Evolutionary conservation across 176 grass and related monocot species (phyloP).

Genomic region (Eleusine indica): DNA sequence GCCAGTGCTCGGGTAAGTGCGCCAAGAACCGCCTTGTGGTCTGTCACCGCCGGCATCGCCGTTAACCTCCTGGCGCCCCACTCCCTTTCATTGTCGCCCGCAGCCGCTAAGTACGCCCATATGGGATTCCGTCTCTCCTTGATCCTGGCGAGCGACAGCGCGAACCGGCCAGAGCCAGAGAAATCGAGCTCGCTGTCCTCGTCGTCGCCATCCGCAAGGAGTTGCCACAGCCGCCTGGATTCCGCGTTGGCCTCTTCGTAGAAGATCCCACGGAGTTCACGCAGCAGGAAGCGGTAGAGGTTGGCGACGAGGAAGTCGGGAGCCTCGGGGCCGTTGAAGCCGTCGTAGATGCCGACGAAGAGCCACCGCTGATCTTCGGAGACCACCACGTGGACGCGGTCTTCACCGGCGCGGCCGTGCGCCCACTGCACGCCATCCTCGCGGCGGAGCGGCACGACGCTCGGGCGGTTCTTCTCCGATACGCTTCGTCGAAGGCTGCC

Average conservation of each 20-base stretch:
- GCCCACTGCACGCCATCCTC: slow-evolving; percentile 84
- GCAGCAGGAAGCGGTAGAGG: slow-evolving; percentile 71
- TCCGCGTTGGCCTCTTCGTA: slow-evolving; percentile 47
- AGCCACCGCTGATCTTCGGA: slow-evolving; percentile 94
- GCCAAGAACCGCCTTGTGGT: slow-evolving; percentile 66
- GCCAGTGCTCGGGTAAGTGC: slow-evolving; percentile 65
- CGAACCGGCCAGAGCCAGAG: slow-evolving; percentile 68
- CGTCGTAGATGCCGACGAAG: slow-evolving; percentile 95
- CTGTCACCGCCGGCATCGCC: slow-evolving; percentile 42
- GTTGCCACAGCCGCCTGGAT: slow-evolving; percentile 71
- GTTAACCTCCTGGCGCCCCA: slow-evolving; percentile 36
- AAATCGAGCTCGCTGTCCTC: slow-evolving; percentile 74
- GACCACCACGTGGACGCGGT: slow-evolving; percentile 84
- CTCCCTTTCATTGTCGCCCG: slow-evolving; percentile 50
- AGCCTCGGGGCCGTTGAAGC: slow-evolving; percentile 92
- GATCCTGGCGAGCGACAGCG: slow-evolving; percentile 69
- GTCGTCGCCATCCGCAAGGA: slow-evolving; percentile 62
- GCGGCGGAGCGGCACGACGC: slow-evolving; percentile 60
- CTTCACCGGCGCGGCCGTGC: slow-evolving; percentile 84
- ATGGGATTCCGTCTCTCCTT: slow-evolving; percentile 47
- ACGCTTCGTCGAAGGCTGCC: slow-evolving; percentile 59
- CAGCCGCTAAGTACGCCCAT: slow-evolving; percentile 47
- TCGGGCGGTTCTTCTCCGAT: slow-evolving; percentile 71
- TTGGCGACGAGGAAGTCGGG: slow-evolving; percentile 85
- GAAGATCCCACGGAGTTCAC: slow-evolving; percentile 78